Conservation (phyloP, 2,329 filamentous ascomycete species). For the Diaporthe citrichinensis region DNA sequence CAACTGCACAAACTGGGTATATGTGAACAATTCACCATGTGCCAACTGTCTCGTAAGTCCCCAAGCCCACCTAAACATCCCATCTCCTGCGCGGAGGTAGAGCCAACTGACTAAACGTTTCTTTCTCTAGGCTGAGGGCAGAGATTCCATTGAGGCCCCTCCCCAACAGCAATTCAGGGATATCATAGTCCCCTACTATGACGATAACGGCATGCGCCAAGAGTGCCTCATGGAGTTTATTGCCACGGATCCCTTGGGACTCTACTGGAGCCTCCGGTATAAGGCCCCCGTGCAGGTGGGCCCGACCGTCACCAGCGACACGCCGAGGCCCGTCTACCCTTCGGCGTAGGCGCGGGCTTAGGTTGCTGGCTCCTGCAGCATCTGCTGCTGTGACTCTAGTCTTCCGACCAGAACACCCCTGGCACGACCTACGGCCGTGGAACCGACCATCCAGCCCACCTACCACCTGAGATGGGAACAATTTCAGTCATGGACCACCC, state of each 20-base stretch:
- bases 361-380: constrained; percentile 7
- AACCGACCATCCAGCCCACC: not conserved
- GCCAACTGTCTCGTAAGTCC: constrained; percentile 60
- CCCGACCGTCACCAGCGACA: constrained; percentile 30
- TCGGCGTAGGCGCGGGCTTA: constrained; percentile 4
- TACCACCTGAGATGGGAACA: not conserved
- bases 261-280: constrained; percentile 56
- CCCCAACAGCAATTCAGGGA: constrained; percentile 53
- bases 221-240: constrained; percentile 60
- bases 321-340: constrained; percentile 25
- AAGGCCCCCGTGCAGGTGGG: constrained; percentile 43
- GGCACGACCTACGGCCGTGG: not conserved
- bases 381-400: not conserved
- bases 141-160: constrained; percentile 57
- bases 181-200: constrained; percentile 61
- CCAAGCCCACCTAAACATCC: not conserved
- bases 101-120: not conserved
- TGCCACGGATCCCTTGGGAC: constrained; percentile 53
- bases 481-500: not conserved
- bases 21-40: constrained; percentile 62
- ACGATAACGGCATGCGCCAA: constrained; percentile 63
- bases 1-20: constrained; percentile 65
- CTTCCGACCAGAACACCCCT: not conserved
- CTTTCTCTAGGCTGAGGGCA: constrained; percentile 60
- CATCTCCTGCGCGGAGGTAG: too few species aligned